Conservation (phyloP, 2,329 filamentous ascomycete species). For the Arthrobotrys iridis region DNA sequence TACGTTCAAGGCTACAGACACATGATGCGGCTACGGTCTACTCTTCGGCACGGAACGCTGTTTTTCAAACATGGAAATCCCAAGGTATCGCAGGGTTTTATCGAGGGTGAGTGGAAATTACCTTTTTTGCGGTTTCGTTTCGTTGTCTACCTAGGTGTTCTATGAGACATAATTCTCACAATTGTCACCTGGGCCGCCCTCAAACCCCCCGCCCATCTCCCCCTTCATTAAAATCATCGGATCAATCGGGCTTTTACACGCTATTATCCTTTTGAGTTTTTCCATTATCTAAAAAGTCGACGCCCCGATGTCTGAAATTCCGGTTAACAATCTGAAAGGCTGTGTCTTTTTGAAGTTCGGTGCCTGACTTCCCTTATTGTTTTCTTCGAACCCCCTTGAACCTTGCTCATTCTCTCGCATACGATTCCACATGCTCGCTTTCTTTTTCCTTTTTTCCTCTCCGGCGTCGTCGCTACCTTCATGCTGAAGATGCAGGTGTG, state of each 20-base stretch:
- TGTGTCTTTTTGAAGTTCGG: conserved; percentile 26
- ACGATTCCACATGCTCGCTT: conserved; percentile 50
- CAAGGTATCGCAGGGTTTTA: conserved; percentile 89
- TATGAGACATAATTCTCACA: conserved; percentile 7
- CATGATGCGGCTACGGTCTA: conserved; percentile 82
- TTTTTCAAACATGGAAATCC: conserved; percentile 76
- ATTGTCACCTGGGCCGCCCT: conserved; percentile 20
- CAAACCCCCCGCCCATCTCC: conserved; percentile 1
- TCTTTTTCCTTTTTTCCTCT: conserved; percentile 53
- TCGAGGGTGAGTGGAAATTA: conserved; percentile 69
- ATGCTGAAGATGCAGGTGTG: conserved; percentile 15
- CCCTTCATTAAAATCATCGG: conserved; percentile 14
- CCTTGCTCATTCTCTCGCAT: conserved; percentile 47
- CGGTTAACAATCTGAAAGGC: conserved; percentile 12
- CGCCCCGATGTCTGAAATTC: conserved; percentile 9
- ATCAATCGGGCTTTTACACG: conserved; percentile 20
- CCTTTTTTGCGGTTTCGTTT: conserved; percentile 7
- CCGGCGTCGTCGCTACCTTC: conserved; percentile 15
- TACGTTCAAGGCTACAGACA: conserved; percentile 86
- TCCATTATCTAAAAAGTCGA: conserved; percentile 35
- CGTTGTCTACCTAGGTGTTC: conserved; percentile 1
- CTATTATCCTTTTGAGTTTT: conserved; percentile 1
- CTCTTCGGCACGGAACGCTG: conserved; percentile 76
- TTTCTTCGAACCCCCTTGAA: conserved; percentile 13
- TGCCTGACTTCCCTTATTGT: conserved; percentile 45